These are phyloP conservation scores for Lumnitzera littorea DNA, from an alignment of 345 rosid species.

Conservation along the genomic window DNA sequence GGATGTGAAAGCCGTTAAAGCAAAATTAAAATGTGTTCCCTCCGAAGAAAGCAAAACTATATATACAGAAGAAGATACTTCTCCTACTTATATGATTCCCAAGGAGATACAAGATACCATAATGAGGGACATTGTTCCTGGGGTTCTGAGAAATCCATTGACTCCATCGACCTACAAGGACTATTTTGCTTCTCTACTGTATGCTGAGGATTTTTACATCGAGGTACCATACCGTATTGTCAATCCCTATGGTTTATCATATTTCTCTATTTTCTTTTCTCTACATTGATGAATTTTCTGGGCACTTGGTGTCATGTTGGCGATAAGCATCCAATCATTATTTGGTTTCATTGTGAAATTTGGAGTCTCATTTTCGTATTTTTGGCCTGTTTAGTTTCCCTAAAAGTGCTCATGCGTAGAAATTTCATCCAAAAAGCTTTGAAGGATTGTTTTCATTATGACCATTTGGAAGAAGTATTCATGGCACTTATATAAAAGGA, in stretches of 20 bases:
- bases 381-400: no score
- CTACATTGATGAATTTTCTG: neutral
- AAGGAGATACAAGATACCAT: conserved; percentile 14
- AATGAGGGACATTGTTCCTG: conserved; percentile 17
- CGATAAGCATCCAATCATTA: no score
- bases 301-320: no score
- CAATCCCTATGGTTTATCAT: neutral
- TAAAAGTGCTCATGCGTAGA: no score
- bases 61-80: conserved; percentile 2
- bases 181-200: conserved; percentile 25
- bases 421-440: no score
- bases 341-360: no score
- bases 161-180: conserved; percentile 19
- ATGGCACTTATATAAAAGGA: no score
- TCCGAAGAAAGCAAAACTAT: no score
- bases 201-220: conserved; percentile 32
- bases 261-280: neutral
- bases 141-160: conserved; percentile 13
- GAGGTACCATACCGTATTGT: conserved; percentile 13
- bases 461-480: no score
- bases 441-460: no score
- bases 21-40: no score
- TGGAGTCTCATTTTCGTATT: no score
- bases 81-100: conserved; percentile 20
- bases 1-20: neutral